phyloP scores from a whole-genome alignment of 352 stramenopile species.

The Pythium plurisporium region DNA sequence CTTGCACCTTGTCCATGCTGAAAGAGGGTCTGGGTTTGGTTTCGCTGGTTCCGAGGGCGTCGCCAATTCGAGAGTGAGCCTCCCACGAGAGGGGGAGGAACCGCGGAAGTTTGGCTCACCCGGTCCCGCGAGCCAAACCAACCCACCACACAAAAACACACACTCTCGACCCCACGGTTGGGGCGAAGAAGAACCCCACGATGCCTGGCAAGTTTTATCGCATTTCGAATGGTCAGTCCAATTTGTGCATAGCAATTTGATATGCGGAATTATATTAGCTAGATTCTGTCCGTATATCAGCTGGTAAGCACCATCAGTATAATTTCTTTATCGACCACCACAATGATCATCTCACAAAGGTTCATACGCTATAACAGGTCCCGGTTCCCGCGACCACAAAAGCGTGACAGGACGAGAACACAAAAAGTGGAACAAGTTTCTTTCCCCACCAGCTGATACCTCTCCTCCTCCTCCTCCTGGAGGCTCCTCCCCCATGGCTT shows the following conservation, averaged over 20 bases:
- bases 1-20: constrained; percentile 78
- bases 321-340: constrained; percentile 9
- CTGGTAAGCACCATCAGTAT: neutral
- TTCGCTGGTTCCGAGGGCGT: constrained; percentile 17
- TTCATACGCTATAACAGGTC: neutral
- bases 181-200: constrained; percentile 10
- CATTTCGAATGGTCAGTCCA: no score
- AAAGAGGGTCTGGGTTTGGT: neutral
- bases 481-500: no score
- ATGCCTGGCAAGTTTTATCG: no score
- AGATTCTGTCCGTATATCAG: neutral
- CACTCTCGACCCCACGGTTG: constrained; percentile 26
- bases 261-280: no score
- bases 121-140: constrained; percentile 6
- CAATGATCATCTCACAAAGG: neutral
- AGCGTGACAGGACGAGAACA: constrained; percentile 1
- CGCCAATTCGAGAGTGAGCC: constrained; percentile 27
- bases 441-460: neutral
- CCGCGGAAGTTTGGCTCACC: constrained; percentile 17
- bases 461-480: no score
- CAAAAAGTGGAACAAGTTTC: neutral
- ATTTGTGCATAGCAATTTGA: no score
- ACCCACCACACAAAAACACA: constrained; percentile 7
- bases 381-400: neutral
- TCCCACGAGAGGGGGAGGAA: constrained; percentile 4